phyloP scores from a whole-genome alignment of 1,284 basidiomycete species.

The Trichosporon ovoides region DNA sequence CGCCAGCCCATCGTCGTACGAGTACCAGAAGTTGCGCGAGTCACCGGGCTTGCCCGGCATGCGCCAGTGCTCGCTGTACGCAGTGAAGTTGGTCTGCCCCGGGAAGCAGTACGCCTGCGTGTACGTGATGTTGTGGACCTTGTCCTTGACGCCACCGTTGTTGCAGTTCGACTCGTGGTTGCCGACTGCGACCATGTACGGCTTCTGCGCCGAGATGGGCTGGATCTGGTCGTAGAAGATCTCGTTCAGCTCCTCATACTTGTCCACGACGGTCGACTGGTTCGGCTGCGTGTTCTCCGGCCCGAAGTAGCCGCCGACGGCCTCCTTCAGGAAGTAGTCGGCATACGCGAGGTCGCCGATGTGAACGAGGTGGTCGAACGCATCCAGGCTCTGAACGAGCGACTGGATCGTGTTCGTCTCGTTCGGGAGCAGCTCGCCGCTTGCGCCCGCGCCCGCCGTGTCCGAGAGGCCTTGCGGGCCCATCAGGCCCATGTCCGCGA shows the following conservation, averaged over 20 bases:
- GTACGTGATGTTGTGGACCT: slow-evolving; percentile 30
- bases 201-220: slow-evolving; percentile 24
- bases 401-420: slow-evolving; percentile 40
- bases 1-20: slow-evolving; percentile 25
- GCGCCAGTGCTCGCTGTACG: slow-evolving; percentile 32
- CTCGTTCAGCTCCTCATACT: slow-evolving; percentile 36
- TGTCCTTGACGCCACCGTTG: slow-evolving; percentile 24
- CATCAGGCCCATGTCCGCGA: slow-evolving; percentile 37
- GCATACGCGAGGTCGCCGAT: slow-evolving; percentile 34
- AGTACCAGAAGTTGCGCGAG: slow-evolving; percentile 38
- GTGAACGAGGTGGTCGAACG: slow-evolving; percentile 27
- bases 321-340: slow-evolving; percentile 33
- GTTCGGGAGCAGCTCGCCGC: slow-evolving; percentile 18
- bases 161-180: slow-evolving; percentile 34
- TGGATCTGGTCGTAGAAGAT: slow-evolving; percentile 38
- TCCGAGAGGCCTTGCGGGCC: slow-evolving; percentile 34
- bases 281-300: slow-evolving; percentile 11
- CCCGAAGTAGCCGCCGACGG: slow-evolving; percentile 26
- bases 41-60: slow-evolving; percentile 30
- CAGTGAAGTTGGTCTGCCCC: slow-evolving; percentile 32
- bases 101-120: slow-evolving; percentile 26
- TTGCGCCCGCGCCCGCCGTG: slow-evolving; percentile 21
- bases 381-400: slow-evolving; percentile 26
- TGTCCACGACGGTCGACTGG: slow-evolving; percentile 18
- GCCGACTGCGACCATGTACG: slow-evolving; percentile 34